A percentile compares a stretch with the other conserved stretches of the same genome.
Evolutionary conservation across 1,284 basidiomycete species (phyloP).

Genomic region (Rhodotorula sp.): DNA sequence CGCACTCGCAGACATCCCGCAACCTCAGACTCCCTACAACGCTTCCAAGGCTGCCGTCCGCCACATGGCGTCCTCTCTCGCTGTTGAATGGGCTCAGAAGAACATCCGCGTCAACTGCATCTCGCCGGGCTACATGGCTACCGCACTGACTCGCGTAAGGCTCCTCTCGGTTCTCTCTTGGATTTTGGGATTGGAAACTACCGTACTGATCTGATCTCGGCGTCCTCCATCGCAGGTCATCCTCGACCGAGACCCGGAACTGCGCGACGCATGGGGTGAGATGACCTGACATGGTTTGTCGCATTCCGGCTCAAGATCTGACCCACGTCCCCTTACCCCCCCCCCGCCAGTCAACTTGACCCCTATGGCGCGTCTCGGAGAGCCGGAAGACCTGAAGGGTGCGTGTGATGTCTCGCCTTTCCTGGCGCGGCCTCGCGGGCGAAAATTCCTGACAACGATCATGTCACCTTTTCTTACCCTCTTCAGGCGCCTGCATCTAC

Average conservation of each 20-base stretch:
- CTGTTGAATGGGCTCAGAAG: constrained; percentile 82
- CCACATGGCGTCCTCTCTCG: constrained; percentile 81
- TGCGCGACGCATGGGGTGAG: constrained; percentile 11
- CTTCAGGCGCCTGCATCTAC: constrained; percentile 68
- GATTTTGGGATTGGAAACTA: too few species aligned
- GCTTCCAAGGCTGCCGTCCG: constrained; percentile 71
- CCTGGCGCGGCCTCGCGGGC: too few species aligned
- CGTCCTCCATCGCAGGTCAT: constrained; percentile 15
- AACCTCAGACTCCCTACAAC: constrained; percentile 85
- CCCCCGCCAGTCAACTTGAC: constrained; percentile 77
- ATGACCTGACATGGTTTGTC: too few species aligned
- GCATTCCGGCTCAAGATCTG: too few species aligned
- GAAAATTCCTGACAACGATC: constrained; percentile 34
- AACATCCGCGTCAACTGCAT: constrained; percentile 41
- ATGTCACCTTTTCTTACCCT: too few species aligned
- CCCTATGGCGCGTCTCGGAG: constrained; percentile 64
- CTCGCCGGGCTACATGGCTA: constrained; percentile 45
- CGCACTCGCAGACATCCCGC: constrained; percentile 18
- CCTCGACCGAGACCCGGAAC: constrained; percentile 38
- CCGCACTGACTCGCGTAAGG: constrained; percentile 30
- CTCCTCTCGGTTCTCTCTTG: too few species aligned
- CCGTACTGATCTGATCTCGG: too few species aligned
- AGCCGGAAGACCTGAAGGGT: constrained; percentile 59
- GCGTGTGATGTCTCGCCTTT: constrained; percentile 55
- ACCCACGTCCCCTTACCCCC: constrained; percentile 40